These are phyloP conservation scores for Chaetomium fimeti DNA, from an alignment of 495 filamentous ascomycete species.

Conservation along the genomic window DNA sequence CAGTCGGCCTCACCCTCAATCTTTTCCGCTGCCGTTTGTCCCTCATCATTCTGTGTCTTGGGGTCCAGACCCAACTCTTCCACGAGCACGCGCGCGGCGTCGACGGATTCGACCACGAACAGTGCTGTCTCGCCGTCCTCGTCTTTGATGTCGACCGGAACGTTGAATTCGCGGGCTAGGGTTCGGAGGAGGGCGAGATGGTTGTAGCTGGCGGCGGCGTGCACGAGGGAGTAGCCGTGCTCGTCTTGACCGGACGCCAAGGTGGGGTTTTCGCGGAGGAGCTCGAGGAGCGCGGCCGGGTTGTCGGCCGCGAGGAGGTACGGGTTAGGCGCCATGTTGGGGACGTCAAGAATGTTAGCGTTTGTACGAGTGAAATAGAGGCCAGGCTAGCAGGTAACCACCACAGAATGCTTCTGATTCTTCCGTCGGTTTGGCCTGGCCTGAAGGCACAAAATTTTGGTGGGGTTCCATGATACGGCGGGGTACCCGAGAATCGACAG, in stretches of 20 bases:
- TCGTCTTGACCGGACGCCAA: conserved; percentile 71
- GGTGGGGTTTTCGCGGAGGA: conserved; percentile 64
- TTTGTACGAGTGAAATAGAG: neutral
- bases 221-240: conserved; percentile 86
- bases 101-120: conserved; percentile 76
- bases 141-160: conserved; percentile 75
- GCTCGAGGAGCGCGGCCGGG: conserved; percentile 59
- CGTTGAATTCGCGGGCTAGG: conserved; percentile 73
- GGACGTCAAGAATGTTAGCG: neutral
- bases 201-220: conserved; percentile 89
- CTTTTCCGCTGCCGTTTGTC: conserved; percentile 67
- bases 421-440: too few species aligned
- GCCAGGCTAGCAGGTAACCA: too few species aligned
- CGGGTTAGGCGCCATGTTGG: conserved; percentile 58
- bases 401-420: too few species aligned
- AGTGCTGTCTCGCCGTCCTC: conserved; percentile 90
- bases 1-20: conserved; percentile 70
- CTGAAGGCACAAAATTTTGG: conserved; percentile 20
- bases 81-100: conserved; percentile 70
- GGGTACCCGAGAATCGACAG: conserved; percentile 12
- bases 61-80: conserved; percentile 76
- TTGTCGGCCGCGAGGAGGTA: conserved; percentile 79
- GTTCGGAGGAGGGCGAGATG: conserved; percentile 75
- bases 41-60: conserved; percentile 60
- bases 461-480: conserved; percentile 18